phyloP scores from a whole-genome alignment of 768 basidiomycete species.

The Lentinula edodes region DNA sequence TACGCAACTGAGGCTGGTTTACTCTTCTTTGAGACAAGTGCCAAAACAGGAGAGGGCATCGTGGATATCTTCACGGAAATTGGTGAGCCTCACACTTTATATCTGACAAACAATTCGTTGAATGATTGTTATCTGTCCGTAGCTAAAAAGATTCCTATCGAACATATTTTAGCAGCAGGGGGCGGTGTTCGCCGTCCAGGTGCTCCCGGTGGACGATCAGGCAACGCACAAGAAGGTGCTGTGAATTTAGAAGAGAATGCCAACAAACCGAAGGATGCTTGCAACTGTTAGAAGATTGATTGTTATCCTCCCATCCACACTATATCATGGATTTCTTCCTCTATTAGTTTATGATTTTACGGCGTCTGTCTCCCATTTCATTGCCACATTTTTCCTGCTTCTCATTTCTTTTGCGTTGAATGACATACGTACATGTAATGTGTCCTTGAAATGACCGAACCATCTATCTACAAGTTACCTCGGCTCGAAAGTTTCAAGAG shows the following conservation, averaged over 20 bases:
- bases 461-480: no score
- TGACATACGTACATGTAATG: slow-evolving; percentile 6
- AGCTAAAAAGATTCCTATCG: slow-evolving; percentile 74
- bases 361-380: background rate
- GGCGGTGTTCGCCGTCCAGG: slow-evolving; percentile 61
- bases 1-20: slow-evolving; percentile 94
- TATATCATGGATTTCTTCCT: slow-evolving; percentile 6
- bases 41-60: slow-evolving; percentile 94
- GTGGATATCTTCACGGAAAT: slow-evolving; percentile 98
- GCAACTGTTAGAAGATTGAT: slow-evolving; percentile 60
- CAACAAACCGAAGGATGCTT: slow-evolving; percentile 66
- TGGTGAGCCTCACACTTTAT: slow-evolving; percentile 44
- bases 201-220: slow-evolving; percentile 45
- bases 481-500: no score
- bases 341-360: background rate
- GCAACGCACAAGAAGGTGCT: slow-evolving; percentile 45
- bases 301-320: slow-evolving; percentile 12
- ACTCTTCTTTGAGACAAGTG: slow-evolving; percentile 96
- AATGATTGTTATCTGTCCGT: slow-evolving; percentile 2
- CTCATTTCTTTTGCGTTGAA: slow-evolving; percentile 10
- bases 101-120: background rate
- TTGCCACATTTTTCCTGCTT: slow-evolving; percentile 5
- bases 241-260: slow-evolving; percentile 70
- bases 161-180: slow-evolving; percentile 84
- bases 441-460: background rate